Base-by-base conservation (phyloP, 345 rosid species). In the Eucalyptus curtisii region DNA sequence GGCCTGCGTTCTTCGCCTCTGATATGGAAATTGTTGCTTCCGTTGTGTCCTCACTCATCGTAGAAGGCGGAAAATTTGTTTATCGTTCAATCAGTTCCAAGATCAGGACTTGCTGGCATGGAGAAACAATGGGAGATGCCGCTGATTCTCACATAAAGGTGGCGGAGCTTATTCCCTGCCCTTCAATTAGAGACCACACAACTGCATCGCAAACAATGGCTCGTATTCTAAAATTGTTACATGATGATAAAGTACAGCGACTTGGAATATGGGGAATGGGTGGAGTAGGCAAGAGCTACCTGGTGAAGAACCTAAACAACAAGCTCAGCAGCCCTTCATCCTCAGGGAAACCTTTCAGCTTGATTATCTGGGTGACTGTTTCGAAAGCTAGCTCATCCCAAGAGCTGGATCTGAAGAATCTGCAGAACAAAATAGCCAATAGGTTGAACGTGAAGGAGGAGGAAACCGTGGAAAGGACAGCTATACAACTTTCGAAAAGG, bases 271-370 rank as follows among this genome's bases (percentile, higher is more conserved):
- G 90, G 91, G 93, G 93, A 1, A 88, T 91, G 89, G 91, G 92
- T 8, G 92, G 93, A 47, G 91, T 92, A 37, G 93, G 93, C 30
- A 92, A 91, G 49, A 92, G 92, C 27, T 91, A 92, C 7, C 87
- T 93, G 47, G 91, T 88, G 15, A 88, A 80, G 80, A 89, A 90
- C 82, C 87, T 92, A 82, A 92, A 92, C 89, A 93, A 92, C 53
- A 27, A 57, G 80, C 90, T 92, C 16, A 45, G 79, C 71, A 31
- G 20, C 7, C 15, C 71, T 47, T 53, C 25, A 8, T 61, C 19
- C 0, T 76, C 82, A 37, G 8, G 30, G 82, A 24, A 40, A 37
- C 82, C 82, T 76, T 50, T 52, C 57, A 48, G 42, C 20, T 79
- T 24, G 71, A 89, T 91, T 27, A 88, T 92, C 27, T 92, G 91